phyloP scores from a whole-genome alignment of 805 yeast species.

The Wickerhamomyces ciferrii region DNA sequence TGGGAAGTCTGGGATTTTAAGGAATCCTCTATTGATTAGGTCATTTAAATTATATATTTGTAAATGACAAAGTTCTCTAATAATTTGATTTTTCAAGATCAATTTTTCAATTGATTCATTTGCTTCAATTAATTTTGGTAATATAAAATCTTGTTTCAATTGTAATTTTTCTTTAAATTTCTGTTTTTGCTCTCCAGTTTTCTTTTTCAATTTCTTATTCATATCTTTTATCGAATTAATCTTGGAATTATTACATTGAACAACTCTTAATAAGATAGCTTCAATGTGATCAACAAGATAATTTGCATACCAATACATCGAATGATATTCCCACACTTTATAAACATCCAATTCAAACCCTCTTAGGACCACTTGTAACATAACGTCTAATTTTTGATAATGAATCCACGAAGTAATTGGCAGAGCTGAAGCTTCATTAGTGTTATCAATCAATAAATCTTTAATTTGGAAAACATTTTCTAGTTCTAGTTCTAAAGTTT shows the following conservation, averaged over 20 bases:
- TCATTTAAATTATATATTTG: slow-evolving; percentile 28
- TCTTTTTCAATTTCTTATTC: slow-evolving; percentile 39
- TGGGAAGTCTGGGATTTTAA: slow-evolving; percentile 21
- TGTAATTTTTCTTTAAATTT: slow-evolving; percentile 29
- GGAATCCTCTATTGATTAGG: slow-evolving; percentile 18
- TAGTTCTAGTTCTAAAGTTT: slow-evolving; percentile 50
- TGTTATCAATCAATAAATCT: slow-evolving; percentile 19
- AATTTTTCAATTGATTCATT: slow-evolving; percentile 20
- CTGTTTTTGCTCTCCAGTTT: slow-evolving; percentile 46
- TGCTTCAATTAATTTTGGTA: slow-evolving; percentile 30
- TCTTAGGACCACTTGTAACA: slow-evolving; percentile 66
- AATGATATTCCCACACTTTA: slow-evolving; percentile 60
- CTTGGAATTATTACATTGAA: slow-evolving; percentile 26
- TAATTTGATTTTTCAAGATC: slow-evolving; percentile 18
- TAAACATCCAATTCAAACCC: slow-evolving; percentile 77
- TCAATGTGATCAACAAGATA: slow-evolving; percentile 45
- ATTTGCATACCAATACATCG: slow-evolving; percentile 65
- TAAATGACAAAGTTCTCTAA: slow-evolving; percentile 25
- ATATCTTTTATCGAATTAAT: slow-evolving; percentile 27
- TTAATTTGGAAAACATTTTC: slow-evolving; percentile 27
- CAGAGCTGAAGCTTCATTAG: slow-evolving; percentile 35
- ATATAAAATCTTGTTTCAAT: slow-evolving; percentile 23
- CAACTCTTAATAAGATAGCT: slow-evolving; percentile 32
- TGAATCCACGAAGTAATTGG: slow-evolving; percentile 71
- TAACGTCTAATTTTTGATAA: slow-evolving; percentile 57